Percentiles rank a stretch among this genome's conserved stretches.
Conservation (phyloP, 345 rosid species). For the Populus euphratica region DNA sequence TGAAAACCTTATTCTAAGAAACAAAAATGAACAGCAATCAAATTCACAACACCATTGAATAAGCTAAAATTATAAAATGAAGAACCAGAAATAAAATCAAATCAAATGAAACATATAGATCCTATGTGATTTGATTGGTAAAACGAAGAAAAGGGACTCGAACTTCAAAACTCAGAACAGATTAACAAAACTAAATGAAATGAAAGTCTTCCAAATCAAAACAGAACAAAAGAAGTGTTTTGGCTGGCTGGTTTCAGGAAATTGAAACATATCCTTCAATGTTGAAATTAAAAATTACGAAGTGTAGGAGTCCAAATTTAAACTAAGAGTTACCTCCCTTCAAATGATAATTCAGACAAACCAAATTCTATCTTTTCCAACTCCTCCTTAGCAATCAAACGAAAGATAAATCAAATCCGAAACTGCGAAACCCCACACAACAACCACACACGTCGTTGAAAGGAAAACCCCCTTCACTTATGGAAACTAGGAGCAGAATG, state of each 20-base stretch:
- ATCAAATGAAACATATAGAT: constrained; percentile 6
- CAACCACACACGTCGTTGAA: background rate
- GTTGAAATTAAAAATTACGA: background rate
- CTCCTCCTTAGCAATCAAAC: background rate
- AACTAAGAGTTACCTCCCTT: background rate
- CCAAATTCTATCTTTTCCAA: background rate
- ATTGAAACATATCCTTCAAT: background rate
- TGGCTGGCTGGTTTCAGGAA: background rate
- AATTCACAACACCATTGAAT: background rate
- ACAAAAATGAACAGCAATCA: background rate
- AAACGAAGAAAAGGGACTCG: background rate
- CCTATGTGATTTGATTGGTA: background rate
- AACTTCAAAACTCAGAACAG: background rate
- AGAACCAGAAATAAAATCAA: background rate
- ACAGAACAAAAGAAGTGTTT: background rate
- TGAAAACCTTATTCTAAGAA: background rate
- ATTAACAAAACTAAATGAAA: background rate
- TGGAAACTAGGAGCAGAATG: background rate
- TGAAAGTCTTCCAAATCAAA: background rate
- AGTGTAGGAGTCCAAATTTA: background rate
- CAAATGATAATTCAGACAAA: background rate
- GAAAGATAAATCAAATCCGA: background rate
- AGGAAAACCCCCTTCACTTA: background rate
- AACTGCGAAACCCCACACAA: background rate
- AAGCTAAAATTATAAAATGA: background rate